Percentiles rank a stretch among this genome's conserved stretches.
phyloP scores from a whole-genome alignment of 164 flowering plant species.

The Santalum album region DNA sequence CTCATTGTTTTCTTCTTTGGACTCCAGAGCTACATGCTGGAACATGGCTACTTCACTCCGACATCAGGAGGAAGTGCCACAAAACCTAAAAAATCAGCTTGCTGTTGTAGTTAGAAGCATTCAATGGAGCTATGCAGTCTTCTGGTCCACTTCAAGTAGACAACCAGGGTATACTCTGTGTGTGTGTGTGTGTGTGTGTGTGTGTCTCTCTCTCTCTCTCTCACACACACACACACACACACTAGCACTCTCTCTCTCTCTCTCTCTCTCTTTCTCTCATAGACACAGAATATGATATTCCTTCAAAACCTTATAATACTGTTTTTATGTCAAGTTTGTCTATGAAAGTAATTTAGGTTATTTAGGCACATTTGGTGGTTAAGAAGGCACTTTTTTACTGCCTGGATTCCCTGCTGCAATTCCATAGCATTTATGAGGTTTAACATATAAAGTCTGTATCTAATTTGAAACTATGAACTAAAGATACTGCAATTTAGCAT shows the following conservation, averaged over 20 bases:
- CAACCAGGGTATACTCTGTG: constrained; percentile 56
- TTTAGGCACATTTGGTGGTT: too few species aligned
- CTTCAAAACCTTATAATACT: too few species aligned
- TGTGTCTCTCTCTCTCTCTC: constrained; percentile 3
- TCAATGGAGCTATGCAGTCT: constrained; percentile 92
- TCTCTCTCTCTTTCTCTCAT: too few species aligned
- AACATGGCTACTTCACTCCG: constrained; percentile 14
- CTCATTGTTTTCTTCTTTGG: not conserved
- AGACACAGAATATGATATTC: too few species aligned
- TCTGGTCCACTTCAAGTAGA: constrained; percentile 64
- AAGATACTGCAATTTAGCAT: not conserved
- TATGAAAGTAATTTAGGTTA: too few species aligned
- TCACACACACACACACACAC: too few species aligned
- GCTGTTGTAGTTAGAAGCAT: constrained; percentile 69
- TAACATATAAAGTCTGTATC: too few species aligned
- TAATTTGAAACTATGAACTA: too few species aligned
- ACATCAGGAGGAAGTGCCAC: constrained; percentile 14
- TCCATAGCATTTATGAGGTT: too few species aligned
- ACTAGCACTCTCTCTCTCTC: too few species aligned
- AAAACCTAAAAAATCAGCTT: constrained; percentile 50
- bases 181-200: not conserved
- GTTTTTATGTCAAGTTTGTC: too few species aligned
- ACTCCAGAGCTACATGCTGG: not conserved
- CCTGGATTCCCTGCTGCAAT: not conserved
- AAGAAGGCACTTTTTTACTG: not conserved